These are phyloP conservation scores for Pythium phragmiticola DNA, from an alignment of 352 stramenopile genomes.

Conservation along the genomic window DNA sequence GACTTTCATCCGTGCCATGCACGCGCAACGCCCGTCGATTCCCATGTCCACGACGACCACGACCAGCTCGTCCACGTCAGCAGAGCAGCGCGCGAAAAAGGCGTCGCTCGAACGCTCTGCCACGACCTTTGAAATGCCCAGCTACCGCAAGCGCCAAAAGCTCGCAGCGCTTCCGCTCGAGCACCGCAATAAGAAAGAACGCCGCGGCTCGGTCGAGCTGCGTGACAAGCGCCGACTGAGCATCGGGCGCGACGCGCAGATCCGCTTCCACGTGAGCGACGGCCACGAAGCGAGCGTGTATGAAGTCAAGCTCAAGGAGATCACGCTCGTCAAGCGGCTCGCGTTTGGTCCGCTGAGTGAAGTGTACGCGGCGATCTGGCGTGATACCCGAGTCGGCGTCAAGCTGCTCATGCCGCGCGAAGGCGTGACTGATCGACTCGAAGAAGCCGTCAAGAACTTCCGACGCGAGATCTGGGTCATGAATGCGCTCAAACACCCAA, in stretches of 20 bases:
- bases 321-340: constrained; percentile 72
- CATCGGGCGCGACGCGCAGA: constrained; percentile 48
- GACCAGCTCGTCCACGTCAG: neutral
- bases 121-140: constrained; percentile 56
- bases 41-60: neutral
- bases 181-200: constrained; percentile 60
- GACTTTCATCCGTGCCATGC: constrained; percentile 13
- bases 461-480: constrained; percentile 83
- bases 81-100: constrained; percentile 6
- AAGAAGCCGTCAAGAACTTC: constrained; percentile 79
- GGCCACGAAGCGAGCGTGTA: constrained; percentile 74
- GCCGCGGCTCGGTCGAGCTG: constrained; percentile 51
- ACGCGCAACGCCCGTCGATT: constrained; percentile 5
- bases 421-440: constrained; percentile 62
- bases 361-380: constrained; percentile 76
- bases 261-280: constrained; percentile 66
- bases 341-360: constrained; percentile 67
- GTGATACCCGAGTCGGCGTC: constrained; percentile 71
- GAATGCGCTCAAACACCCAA: constrained; percentile 62
- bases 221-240: constrained; percentile 60
- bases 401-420: constrained; percentile 78
- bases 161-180: constrained; percentile 55
- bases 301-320: constrained; percentile 76
- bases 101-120: constrained; percentile 21
- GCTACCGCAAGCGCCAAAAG: constrained; percentile 52